Percentiles rank a stretch among this genome's conserved stretches.
Evolutionary conservation across 1,284 basidiomycete species (phyloP).

Genomic region (Naganishia sp.): DNA sequence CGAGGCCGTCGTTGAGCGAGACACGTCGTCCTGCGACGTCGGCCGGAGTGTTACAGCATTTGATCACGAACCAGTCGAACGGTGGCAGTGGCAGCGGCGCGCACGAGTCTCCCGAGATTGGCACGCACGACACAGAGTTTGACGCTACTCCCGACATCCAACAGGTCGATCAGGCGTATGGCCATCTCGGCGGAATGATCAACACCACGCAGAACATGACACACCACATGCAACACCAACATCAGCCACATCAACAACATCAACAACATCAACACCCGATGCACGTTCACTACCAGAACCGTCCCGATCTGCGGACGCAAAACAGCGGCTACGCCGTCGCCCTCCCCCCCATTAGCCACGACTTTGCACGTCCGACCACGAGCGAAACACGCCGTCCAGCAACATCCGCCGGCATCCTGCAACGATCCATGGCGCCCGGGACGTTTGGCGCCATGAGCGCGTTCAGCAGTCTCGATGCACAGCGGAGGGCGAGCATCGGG

Average conservation of each 20-base stretch:
- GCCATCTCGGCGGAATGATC: conserved; percentile 13
- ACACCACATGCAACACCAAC: neutral
- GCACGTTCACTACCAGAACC: neutral
- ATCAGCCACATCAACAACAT: neutral
- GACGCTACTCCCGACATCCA: conserved; percentile 7
- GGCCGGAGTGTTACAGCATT: conserved; percentile 41
- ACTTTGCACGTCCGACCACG: conserved; percentile 45
- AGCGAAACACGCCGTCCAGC: conserved; percentile 48
- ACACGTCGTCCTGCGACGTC: conserved; percentile 49
- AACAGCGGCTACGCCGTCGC: conserved; percentile 30
- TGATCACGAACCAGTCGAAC: conserved; percentile 3
- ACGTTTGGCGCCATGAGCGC: conserved; percentile 27
- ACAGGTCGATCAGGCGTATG: conserved; percentile 9
- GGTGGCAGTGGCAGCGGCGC: neutral
- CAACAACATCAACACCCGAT: neutral
- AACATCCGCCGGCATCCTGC: conserved; percentile 46
- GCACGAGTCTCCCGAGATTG: neutral
- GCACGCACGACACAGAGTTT: conserved; percentile 6
- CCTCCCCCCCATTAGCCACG: conserved; percentile 50
- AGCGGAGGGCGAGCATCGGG: conserved; percentile 18
- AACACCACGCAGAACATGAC: neutral
- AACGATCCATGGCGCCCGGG: conserved; percentile 31
- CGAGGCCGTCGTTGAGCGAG: conserved; percentile 42
- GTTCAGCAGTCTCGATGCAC: conserved; percentile 16
- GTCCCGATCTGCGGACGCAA: conserved; percentile 15